phyloP scores from a whole-genome alignment of 371 early-diverging fungal species.

The Capniomyces stellatus region DNA sequence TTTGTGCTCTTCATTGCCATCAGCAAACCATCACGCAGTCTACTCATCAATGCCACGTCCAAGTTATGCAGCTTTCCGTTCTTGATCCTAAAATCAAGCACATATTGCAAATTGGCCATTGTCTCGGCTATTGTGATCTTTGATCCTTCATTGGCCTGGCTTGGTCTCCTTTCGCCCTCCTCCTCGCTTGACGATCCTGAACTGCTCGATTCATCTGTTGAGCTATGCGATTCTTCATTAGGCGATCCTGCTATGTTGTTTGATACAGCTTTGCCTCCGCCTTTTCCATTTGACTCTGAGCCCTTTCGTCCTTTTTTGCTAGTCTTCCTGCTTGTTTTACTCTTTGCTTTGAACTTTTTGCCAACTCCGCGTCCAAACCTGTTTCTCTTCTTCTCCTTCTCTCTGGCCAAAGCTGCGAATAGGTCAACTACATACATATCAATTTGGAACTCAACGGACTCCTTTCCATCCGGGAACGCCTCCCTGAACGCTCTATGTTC shows the following conservation, averaged over 20 bases:
- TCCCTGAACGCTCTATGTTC: background rate
- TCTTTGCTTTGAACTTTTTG: background rate
- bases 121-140: slow-evolving; percentile 43
- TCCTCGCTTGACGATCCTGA: background rate
- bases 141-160: background rate
- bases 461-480: slow-evolving; percentile 33
- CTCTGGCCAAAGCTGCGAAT: slow-evolving; percentile 9
- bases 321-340: background rate
- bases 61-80: slow-evolving; percentile 66
- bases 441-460: slow-evolving; percentile 63
- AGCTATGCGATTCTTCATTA: background rate
- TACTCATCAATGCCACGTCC: slow-evolving; percentile 60
- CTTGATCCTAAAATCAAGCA: slow-evolving; percentile 80
- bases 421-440: slow-evolving; percentile 58
- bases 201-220: background rate
- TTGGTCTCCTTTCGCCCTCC: background rate
- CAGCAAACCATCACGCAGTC: slow-evolving; percentile 66
- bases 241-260: background rate
- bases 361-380: background rate
- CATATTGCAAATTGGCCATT: slow-evolving; percentile 75
- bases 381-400: background rate
- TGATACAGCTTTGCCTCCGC: no score
- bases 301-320: background rate
- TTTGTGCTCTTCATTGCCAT: slow-evolving; percentile 48
- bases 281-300: no score